Conservation (phyloP, 495 filamentous ascomycete species). For the Neurospora sp. region DNA sequence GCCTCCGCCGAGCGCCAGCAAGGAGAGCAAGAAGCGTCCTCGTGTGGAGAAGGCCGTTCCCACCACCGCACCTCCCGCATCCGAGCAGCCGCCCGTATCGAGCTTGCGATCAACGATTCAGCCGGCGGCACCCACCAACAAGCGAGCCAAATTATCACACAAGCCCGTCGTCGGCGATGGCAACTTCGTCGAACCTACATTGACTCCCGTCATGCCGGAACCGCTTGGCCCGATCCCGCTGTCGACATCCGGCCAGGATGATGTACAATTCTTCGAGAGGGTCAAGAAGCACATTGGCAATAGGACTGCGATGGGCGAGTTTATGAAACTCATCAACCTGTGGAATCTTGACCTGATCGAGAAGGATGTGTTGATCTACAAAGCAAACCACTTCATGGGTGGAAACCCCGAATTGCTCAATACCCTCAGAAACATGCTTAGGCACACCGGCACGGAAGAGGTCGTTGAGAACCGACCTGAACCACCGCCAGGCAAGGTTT, state of each 20-base stretch:
- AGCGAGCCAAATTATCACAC: constrained; percentile 54
- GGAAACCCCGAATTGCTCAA: constrained; percentile 75
- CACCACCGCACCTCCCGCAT: constrained; percentile 12
- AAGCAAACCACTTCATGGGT: constrained; percentile 78
- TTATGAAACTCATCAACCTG: constrained; percentile 89
- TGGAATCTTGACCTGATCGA: constrained; percentile 87
- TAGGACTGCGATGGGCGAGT: constrained; percentile 83
- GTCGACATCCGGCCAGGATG: constrained; percentile 54
- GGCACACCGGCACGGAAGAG: constrained; percentile 60
- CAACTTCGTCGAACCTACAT: constrained; percentile 69
- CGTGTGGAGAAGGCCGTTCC: constrained; percentile 32
- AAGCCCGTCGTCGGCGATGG: constrained; percentile 51
- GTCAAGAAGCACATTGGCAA: constrained; percentile 95
- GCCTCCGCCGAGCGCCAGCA: constrained; percentile 66
- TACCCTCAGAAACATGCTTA: constrained; percentile 76
- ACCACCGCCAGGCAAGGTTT: constrained; percentile 63
- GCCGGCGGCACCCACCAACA: constrained; percentile 26
- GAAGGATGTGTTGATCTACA: constrained; percentile 65
- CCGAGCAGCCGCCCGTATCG: constrained; percentile 26
- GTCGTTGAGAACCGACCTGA: constrained; percentile 69
- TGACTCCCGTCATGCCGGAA: constrained; percentile 79
- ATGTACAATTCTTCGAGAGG: constrained; percentile 87
- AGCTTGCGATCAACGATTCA: constrained; percentile 23
- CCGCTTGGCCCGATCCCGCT: constrained; percentile 67
- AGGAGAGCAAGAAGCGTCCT: constrained; percentile 65